These are phyloP conservation scores for Talaromyces nanjingensis DNA, from an alignment of 495 filamentous ascomycete species.

Conservation along the genomic window DNA sequence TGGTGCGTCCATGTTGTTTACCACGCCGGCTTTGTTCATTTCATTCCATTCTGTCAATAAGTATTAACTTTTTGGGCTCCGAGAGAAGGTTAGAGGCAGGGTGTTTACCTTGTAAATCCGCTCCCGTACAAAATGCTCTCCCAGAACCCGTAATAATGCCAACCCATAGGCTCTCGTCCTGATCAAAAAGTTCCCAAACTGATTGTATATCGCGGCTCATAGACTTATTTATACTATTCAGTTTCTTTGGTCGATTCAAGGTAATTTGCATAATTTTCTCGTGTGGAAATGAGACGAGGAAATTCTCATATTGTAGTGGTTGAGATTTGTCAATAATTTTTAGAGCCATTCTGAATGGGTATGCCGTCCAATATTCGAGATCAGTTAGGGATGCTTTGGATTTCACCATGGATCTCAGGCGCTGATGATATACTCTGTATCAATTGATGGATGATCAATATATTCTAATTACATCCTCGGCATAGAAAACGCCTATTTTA, in stretches of 20 bases:
- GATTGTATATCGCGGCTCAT: constrained; percentile 41
- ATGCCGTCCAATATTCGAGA: background rate
- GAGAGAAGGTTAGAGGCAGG: background rate
- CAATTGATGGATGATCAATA: too few species aligned
- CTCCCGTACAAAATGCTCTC: constrained; percentile 50
- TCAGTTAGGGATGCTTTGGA: background rate
- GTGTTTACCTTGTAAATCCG: constrained; percentile 39
- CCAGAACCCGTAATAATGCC: constrained; percentile 51
- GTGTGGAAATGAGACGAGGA: constrained; percentile 33
- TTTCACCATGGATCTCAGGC: too few species aligned
- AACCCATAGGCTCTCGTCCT: constrained; percentile 42
- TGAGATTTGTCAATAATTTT: constrained; percentile 5
- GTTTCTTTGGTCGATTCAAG: constrained; percentile 36
- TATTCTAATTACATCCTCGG: background rate
- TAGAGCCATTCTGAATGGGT: constrained; percentile 18
- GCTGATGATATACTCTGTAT: too few species aligned
- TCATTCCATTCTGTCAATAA: constrained; percentile 29
- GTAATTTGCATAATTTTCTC: constrained; percentile 36
- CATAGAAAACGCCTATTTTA: background rate
- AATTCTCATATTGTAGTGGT: constrained; percentile 18
- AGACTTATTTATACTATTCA: constrained; percentile 40
- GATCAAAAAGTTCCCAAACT: constrained; percentile 46
- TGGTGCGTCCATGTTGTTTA: constrained; percentile 36
- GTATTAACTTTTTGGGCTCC: too few species aligned
- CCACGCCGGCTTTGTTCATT: constrained; percentile 26